Evolutionary conservation across 2,329 filamentous ascomycete species (phyloP), one percentile per base, ranked within the genome.

Genomic region (Rachicladosporium sp.): DNA sequence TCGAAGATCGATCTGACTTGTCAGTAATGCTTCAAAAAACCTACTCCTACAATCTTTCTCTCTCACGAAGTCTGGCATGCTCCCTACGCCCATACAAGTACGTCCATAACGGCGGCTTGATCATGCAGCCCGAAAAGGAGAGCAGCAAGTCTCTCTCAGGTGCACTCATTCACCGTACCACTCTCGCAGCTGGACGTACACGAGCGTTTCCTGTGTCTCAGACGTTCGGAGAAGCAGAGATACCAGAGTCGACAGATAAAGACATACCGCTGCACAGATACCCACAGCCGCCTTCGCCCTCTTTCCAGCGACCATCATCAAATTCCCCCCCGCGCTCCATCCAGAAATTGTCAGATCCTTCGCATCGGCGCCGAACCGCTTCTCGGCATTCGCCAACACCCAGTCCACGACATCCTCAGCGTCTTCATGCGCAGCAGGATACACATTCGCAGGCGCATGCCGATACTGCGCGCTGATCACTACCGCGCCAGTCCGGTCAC

Each of bases 321-420:
- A 51, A 43, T 64, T 68, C 0, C 57, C 67, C 5, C 69, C 69
- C 0, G 62, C 63, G 1, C 64, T 68, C 23, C 60, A 59, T 1
- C 68, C 69, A 19, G 61, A 59, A 1, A 67, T 50, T 0, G 67
- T 71, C 41, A 71, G 50, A 4, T 64, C 43, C 2, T 52, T 49
- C 2, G 60, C 50, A 48, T 69, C 63, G 2, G 63, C 60, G 9
- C 56, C 56, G 45, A 58, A 62, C 21, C 56, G 43, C 1, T 41
- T 36, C 36, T 54, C 56, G 1, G 65, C 62, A 35, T 69, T 58
- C 4, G 55, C 46, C 3, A 60, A 45, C 2, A 71, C 47, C 49
- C 57, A 70, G 33, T 50, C 46, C 9, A 71, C 49, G 0, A 62
- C 56, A 31, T 65, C 64, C 38, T 69, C 64, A 2, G 65, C 54